Percentiles rank a stretch among this genome's conserved stretches.
Conservation (phyloP, 495 filamentous ascomycete species). For the Letharia columbiana region DNA sequence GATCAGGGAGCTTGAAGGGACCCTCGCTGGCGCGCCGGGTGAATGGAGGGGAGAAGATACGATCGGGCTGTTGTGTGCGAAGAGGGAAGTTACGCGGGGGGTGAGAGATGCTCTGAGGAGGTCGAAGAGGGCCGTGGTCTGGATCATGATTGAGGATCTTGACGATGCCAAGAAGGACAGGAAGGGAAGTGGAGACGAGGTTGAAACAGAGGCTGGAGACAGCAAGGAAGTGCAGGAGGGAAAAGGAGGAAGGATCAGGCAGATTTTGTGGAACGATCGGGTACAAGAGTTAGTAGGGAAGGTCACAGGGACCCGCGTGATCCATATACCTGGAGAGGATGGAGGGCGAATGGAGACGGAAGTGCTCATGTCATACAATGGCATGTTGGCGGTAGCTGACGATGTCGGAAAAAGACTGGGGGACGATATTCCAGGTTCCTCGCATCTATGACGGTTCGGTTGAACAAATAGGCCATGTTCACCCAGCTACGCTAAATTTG, state of each 20-base stretch:
- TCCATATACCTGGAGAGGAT: constrained; percentile 32
- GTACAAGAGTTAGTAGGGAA: constrained; percentile 57
- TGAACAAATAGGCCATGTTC: neutral
- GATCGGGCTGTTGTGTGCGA: constrained; percentile 53
- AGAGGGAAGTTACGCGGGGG: constrained; percentile 47
- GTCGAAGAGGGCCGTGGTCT: constrained; percentile 58
- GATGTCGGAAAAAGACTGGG: neutral
- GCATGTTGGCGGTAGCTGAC: constrained; percentile 19
- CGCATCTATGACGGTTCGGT: neutral
- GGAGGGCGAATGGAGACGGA: constrained; percentile 20
- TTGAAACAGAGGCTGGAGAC: neutral
- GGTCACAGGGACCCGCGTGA: constrained; percentile 51
- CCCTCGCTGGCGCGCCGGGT: constrained; percentile 58
- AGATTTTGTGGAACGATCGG: constrained; percentile 62
- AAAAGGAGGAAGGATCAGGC: constrained; percentile 28
- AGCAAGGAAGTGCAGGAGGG: neutral
- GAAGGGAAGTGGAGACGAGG: constrained; percentile 36
- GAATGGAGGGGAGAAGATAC: constrained; percentile 55
- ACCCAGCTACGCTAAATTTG: neutral
- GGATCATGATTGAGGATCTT: constrained; percentile 36
- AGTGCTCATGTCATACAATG: constrained; percentile 19
- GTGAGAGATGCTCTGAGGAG: constrained; percentile 57
- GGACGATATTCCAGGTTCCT: neutral
- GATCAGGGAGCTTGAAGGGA: constrained; percentile 79
- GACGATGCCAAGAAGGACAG: constrained; percentile 37